Evolutionary conservation across 306 rosid species (phyloP).

Genomic region (Elaeagnus macrophylla): DNA sequence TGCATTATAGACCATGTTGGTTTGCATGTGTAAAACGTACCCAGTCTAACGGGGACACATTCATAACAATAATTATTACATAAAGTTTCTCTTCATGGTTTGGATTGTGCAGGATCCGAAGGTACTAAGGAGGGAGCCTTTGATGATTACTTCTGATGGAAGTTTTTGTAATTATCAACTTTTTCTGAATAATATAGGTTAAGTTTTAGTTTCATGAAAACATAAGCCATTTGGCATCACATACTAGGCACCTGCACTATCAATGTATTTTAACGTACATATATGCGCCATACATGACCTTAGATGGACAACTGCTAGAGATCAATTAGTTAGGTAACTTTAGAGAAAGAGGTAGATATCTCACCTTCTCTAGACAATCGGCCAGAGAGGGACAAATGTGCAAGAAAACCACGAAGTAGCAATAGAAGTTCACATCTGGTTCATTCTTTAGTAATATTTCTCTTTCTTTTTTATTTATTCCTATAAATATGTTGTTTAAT

Average conservation of each 20-base stretch:
- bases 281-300: slow-evolving; percentile 11
- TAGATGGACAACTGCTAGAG: slow-evolving; percentile 23
- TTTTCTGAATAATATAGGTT: slow-evolving; percentile 23
- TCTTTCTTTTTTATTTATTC: no score
- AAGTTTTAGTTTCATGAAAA: slow-evolving; percentile 16
- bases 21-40: no score
- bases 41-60: neutral
- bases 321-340: slow-evolving; percentile 11
- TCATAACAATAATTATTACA: slow-evolving; percentile 10
- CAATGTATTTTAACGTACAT: neutral
- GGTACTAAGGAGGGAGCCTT: slow-evolving; percentile 64
- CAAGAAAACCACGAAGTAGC: no score
- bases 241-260: slow-evolving; percentile 1
- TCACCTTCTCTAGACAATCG: no score
- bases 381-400: no score
- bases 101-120: slow-evolving; percentile 64
- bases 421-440: no score
- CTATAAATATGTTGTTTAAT: no score
- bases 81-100: slow-evolving; percentile 14
- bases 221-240: slow-evolving; percentile 6
- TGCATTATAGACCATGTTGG: no score
- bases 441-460: no score
- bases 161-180: slow-evolving; percentile 19
- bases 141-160: slow-evolving; percentile 75
- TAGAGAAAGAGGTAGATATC: neutral